Base-by-base conservation (phyloP, 768 basidiomycete genomes). In the Suillus cothurnatus region DNA sequence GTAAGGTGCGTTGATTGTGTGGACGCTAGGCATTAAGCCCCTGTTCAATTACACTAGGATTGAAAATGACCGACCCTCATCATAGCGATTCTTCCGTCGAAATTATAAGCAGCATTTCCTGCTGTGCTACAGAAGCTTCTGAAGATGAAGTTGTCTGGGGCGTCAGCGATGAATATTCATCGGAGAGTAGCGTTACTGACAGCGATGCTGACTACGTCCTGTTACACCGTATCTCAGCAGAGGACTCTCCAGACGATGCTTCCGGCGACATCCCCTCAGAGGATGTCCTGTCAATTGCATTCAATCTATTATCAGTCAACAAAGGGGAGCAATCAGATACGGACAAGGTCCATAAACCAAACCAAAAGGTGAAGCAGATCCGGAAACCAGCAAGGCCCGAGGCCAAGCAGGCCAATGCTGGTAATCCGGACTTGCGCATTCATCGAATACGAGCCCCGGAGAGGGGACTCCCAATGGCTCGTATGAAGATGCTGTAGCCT, bases 91-190 rank as follows among this genome's bases (percentile, higher is more conserved):
- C 62, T 4, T 61, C 62, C 34, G 6, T 60, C 36, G 62, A 62
- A 21, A 23, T 62, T 19, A 56, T 58, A 26, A 39, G 36, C 14
- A 55, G 31, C 19, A 21, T 36, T 14, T 28, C 62, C 2, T 58
- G 57, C 15, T 60, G 55, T 1, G 62, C 49, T 52, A 59, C 62
- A 26, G 62, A 38, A n/a, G 21, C 32, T 19, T 58, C 64, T 56
- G 71, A 70, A 17, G 75, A 77, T 58, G 68, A 72, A 32, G 61
- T 72, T 19, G 45, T 69, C 8, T 75, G 73, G 75, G 17, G 57
- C 23, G 23, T 39, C 9, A 62, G 57, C 56, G 26, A 26, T 9
- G 53, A 62, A 17, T 60, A n/a, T 19, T 62, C 49, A 2, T 62
- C 62, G n/a, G 62, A 61, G n/a, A 58, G 57, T 19, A 61, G 69